Base-by-base conservation (phyloP, 495 filamentous ascomycete species). In the Penicillium pancosmium region DNA sequence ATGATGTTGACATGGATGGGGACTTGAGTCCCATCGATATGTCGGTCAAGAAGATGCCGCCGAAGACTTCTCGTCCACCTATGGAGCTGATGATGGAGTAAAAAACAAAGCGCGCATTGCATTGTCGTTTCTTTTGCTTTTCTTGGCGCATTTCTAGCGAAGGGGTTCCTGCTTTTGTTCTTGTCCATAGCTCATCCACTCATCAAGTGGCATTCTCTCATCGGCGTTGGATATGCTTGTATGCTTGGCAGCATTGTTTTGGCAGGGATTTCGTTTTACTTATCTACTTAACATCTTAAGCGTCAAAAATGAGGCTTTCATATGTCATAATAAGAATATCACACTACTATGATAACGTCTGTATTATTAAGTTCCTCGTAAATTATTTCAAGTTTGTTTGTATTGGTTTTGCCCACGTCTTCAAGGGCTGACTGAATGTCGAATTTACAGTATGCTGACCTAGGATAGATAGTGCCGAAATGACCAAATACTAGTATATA, bases 21-120 rank as follows among this genome's bases (percentile, higher is more conserved):
- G 74, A 70, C 4, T 65, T 73, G 69, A 82, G 77, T 19, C 75
- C 74, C 0, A 70, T 76, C 54, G 81, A 77, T 53, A 74, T 65
- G 62, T 73, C 72, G 59, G 54, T 72, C 48, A 83, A 71, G 70
- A 83, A 85, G 60, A 86, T 85, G 58, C 78, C 86, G 63, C 78
- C 84, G 51, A 91, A 96, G 71, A 98, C 94, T 3, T 63, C 86
- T 5, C 80, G 93, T 50, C 94, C 94, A 13, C 94, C 94, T 0
- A 86, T 98, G 2, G 94, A 98, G 76, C 73, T 98, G 73, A 97
- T 97, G 91, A 97, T 97, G 91, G 71, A 83, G 52, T 77, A 57
- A 66, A 50, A 50, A 49, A 40, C 48, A 44, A 11, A 12, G 36
- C 8, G 3, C 1, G 59, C 57, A 27, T 63, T 47, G 52, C 19